A percentile compares a stretch with the other conserved stretches of the same genome.
Conservation (phyloP, 2,329 filamentous ascomycete genomes). For the Sclerotinia borealis region DNA sequence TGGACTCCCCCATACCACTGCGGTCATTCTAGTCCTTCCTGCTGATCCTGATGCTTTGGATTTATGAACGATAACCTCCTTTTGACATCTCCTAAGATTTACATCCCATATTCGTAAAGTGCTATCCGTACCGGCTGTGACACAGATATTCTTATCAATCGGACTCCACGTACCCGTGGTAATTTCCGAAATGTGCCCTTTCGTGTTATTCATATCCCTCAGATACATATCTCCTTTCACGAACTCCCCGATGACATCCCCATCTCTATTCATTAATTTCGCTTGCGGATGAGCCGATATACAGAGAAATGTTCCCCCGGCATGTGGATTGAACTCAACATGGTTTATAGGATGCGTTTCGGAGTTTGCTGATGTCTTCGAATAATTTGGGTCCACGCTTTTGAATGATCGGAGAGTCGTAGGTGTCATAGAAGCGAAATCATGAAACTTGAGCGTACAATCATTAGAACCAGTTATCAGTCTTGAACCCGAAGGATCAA, state of each 20-base stretch:
- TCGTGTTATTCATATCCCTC: constrained; percentile 94
- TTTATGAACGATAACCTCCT: constrained; percentile 93
- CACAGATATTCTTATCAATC: constrained; percentile 73
- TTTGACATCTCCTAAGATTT: constrained; percentile 83
- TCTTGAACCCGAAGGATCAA: constrained; percentile 79
- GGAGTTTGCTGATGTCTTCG: constrained; percentile 62
- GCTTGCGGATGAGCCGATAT: constrained; percentile 85
- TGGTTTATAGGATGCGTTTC: constrained; percentile 88
- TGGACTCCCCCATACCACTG: constrained; percentile 77
- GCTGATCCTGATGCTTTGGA: constrained; percentile 82
- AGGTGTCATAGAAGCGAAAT: constrained; percentile 92
- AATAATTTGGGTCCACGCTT: constrained; percentile 77
- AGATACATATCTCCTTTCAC: constrained; percentile 98
- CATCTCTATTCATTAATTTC: constrained; percentile 83
- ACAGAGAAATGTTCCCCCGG: constrained; percentile 76
- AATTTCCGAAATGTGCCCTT: constrained; percentile 90
- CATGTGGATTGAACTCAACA: constrained; percentile 77
- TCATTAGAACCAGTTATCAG: constrained; percentile 89
- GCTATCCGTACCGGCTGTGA: constrained; percentile 91
- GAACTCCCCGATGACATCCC: constrained; percentile 78
- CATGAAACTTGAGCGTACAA: constrained; percentile 85
- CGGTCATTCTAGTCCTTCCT: constrained; percentile 88
- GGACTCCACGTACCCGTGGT: constrained; percentile 90
- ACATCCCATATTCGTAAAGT: constrained; percentile 96
- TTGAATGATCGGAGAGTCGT: constrained; percentile 92